Evolutionary conservation across 352 stramenopile genomes (phyloP), one percentile per base, ranked within the genome.

Genomic region (Globisporangium uncinulatum): DNA sequence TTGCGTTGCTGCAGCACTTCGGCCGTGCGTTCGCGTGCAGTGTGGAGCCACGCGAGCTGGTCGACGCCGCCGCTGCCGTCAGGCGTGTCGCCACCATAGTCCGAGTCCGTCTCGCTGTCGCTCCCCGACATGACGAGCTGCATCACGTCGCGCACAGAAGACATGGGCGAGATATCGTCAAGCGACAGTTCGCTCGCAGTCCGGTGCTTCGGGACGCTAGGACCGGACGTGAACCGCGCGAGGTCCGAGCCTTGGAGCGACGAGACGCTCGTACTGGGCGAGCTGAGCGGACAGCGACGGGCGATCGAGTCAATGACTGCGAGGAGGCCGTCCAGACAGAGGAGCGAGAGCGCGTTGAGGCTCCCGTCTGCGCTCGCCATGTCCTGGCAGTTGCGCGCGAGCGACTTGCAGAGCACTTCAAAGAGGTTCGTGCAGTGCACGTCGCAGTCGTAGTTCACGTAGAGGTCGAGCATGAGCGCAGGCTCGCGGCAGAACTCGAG

Each of bases 401-500:
- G 79, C 7, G 91, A 96, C 51, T 92, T 95, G 69, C 92, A 98
- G 52, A 99, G 85, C 42, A 92, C 89, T 67, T 99, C 96, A 69
- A 99, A 99, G 8, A 99, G 80, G 66, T 99, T 99, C 10, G 95
- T 98, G 70, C 97, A 99, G 58, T 98, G 86, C 29, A 99, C 92
- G 64, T 99, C 96, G 67, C 96, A 99, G 73, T 99, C 97, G 73
- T 99, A 99, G 74, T 99, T 99, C 53, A 98, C 92, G 71, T 99
- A 99, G 11, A 99, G 66, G 66, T 99, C 97, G 29, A 98, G 83
- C 92, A 99, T 98, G 20, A 99, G 81, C 37, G 87, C 90, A 6
- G 96, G 96, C 65, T 99, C 97, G 34, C 97, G 76, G 54, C 94
- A 99, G 59, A 99, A 99, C 71, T 99, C 97, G 3, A 99, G 73